A percentile compares a stretch with the other conserved stretches of the same genome.
phyloP scores from a whole-genome alignment of 768 basidiomycete genomes.

The Xerocomus potaroensis region DNA sequence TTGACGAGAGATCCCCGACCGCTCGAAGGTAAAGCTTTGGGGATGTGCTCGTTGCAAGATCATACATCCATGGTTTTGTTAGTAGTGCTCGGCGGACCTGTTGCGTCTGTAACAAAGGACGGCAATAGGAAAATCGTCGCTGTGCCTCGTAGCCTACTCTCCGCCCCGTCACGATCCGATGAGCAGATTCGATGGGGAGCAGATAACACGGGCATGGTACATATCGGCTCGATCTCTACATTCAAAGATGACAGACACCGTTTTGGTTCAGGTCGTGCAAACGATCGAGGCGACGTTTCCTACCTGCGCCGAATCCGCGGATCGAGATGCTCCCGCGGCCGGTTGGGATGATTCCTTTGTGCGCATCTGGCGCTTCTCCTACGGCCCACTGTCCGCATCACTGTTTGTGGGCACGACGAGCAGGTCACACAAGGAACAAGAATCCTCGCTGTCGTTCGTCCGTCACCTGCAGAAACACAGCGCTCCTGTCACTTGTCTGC shows the following conservation, averaged over 20 bases:
- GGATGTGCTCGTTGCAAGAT: neutral
- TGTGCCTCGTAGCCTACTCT: constrained; percentile 54
- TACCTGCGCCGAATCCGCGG: constrained; percentile 75
- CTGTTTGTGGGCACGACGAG: constrained; percentile 19
- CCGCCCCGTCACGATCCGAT: constrained; percentile 54
- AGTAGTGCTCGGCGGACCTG: constrained; percentile 39
- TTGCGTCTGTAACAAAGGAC: constrained; percentile 50
- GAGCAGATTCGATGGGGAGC: constrained; percentile 70
- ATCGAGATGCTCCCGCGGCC: constrained; percentile 67
- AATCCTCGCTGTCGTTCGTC: constrained; percentile 41
- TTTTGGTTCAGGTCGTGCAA: constrained; percentile 54
- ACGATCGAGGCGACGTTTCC: constrained; percentile 71
- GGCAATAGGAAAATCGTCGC: constrained; percentile 46
- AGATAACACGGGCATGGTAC: constrained; percentile 54
- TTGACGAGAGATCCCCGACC: constrained; percentile 54
- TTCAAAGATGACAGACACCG: constrained; percentile 1
- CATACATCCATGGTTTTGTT: constrained; percentile 16
- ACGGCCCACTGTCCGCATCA: constrained; percentile 20
- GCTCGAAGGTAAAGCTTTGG: constrained; percentile 49
- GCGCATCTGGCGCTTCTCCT: constrained; percentile 71
- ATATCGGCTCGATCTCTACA: neutral
- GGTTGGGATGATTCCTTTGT: constrained; percentile 78
- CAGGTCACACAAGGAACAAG: constrained; percentile 20
- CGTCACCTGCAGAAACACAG: constrained; percentile 82
- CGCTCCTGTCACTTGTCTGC: constrained; percentile 59